These are phyloP conservation scores for Reticulascus tulasneorum DNA, from an alignment of 2,329 filamentous ascomycete species.

Conservation along the genomic window DNA sequence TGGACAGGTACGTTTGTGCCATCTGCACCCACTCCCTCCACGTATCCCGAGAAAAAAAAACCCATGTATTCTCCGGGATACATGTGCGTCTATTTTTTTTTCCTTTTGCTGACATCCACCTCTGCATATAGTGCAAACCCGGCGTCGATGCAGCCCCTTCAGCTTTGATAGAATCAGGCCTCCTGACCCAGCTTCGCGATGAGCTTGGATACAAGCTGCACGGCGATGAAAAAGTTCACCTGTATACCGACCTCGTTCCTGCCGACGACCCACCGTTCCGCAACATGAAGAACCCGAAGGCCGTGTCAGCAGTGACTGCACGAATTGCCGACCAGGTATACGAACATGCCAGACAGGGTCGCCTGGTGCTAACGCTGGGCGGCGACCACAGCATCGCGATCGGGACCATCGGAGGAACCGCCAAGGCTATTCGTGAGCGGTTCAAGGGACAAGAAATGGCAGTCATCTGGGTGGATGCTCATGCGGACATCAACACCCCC, in stretches of 20 bases:
- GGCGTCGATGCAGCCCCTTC: slow-evolving; percentile 89
- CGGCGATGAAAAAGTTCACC: slow-evolving; percentile 78
- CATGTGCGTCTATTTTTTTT: too few species aligned
- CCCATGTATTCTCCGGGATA: too few species aligned
- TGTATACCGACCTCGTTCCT: slow-evolving; percentile 73
- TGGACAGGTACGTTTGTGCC: slow-evolving; percentile 66
- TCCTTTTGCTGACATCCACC: slow-evolving; percentile 13
- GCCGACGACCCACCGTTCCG: slow-evolving; percentile 72
- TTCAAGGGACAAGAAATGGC: slow-evolving; percentile 79
- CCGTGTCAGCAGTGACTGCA: slow-evolving; percentile 80
- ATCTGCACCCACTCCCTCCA: background rate
- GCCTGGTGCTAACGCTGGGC: slow-evolving; percentile 87
- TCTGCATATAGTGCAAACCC: slow-evolving; percentile 71
- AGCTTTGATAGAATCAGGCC: slow-evolving; percentile 82
- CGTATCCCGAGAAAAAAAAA: background rate
- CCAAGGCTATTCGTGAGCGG: slow-evolving; percentile 80
- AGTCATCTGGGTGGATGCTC: slow-evolving; percentile 98
- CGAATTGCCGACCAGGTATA: slow-evolving; percentile 82
- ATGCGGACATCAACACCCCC: slow-evolving; percentile 96
- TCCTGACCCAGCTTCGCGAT: slow-evolving; percentile 75
- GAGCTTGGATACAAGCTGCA: slow-evolving; percentile 87
- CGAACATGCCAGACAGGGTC: slow-evolving; percentile 74
- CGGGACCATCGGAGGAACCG: slow-evolving; percentile 83
- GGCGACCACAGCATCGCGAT: slow-evolving; percentile 97
- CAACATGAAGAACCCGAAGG: slow-evolving; percentile 88